Evolutionary conservation across 352 stramenopile genomes (phyloP).

Genomic region (Phytophthora ramorum): DNA sequence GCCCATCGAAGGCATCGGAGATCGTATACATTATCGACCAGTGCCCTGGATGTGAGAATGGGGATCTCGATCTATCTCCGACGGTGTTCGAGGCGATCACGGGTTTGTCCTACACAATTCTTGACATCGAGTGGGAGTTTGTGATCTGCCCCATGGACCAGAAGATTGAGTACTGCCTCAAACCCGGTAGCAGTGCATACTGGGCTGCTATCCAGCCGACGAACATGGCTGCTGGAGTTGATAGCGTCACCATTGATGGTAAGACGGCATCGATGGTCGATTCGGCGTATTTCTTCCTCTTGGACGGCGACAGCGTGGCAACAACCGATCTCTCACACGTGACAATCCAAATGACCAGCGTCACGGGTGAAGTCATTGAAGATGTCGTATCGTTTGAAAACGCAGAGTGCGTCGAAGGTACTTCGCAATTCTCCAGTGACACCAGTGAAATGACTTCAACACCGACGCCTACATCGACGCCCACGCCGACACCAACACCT

Average conservation of each 20-base stretch:
- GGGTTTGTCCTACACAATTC: conserved; percentile 7
- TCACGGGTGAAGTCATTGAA: conserved; percentile 55
- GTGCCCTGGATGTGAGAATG: conserved; percentile 25
- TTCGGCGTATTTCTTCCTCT: conserved; percentile 71
- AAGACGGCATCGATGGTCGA: conserved; percentile 61
- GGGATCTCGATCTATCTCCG: conserved; percentile 28
- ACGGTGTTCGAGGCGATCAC: conserved; percentile 29
- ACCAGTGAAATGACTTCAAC: conserved; percentile 1
- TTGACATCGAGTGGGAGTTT: conserved; percentile 32
- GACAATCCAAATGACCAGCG: conserved; percentile 48
- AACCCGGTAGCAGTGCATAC: conserved; percentile 25
- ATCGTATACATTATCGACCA: conserved; percentile 32
- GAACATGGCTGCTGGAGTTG: conserved; percentile 15
- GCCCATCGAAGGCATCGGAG: conserved; percentile 17
- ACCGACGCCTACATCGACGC: not conserved
- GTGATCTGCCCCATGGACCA: conserved; percentile 20
- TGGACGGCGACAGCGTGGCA: conserved; percentile 45
- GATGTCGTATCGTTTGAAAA: conserved; percentile 58
- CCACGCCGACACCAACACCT: not conserved
- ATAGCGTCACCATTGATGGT: conserved; percentile 23
- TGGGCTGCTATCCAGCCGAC: conserved; percentile 33
- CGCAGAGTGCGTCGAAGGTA: conserved; percentile 55
- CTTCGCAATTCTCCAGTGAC: conserved; percentile 15
- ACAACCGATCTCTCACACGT: conserved; percentile 48
- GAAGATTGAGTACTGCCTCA: conserved; percentile 29